phyloP scores from a whole-genome alignment of 2,329 filamentous ascomycete genomes.

The Aspergillus spinulosporus region DNA sequence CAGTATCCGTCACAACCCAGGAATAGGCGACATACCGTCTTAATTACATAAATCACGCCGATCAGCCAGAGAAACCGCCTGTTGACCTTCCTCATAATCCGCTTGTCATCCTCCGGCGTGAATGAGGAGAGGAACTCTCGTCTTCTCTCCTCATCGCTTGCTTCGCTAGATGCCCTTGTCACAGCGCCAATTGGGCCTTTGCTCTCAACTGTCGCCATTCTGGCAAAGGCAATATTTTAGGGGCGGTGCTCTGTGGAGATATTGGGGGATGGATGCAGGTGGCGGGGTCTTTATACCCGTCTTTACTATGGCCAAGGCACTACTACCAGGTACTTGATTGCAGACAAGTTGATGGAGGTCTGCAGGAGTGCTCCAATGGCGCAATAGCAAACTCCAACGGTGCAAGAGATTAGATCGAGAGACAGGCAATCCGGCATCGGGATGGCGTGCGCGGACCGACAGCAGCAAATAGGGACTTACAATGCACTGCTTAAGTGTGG shows the following conservation, averaged over 20 bases:
- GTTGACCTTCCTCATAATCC: conserved; percentile 16
- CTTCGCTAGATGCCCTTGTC: neutral
- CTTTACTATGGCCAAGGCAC: neutral
- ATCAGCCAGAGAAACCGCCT: conserved; percentile 14
- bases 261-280: too few species aligned
- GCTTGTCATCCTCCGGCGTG: conserved; percentile 16
- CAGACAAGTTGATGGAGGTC: too few species aligned
- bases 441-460: conserved; percentile 16
- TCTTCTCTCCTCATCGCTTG: conserved; percentile 9
- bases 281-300: neutral
- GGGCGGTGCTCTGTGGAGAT: neutral
- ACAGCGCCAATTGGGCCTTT: neutral
- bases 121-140: conserved; percentile 16
- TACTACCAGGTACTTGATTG: neutral
- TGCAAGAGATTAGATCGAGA: conserved; percentile 3
- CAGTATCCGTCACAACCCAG: too few species aligned
- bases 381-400: conserved; percentile 9
- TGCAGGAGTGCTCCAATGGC: neutral
- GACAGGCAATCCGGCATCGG: conserved; percentile 14
- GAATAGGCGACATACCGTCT: conserved; percentile 2
- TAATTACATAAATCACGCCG: conserved; percentile 18
- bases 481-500: too few species aligned
- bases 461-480: too few species aligned
- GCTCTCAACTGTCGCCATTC: neutral
- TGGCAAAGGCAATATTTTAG: neutral